These are phyloP conservation scores for Vitis hybrid DNA, from an alignment of 177 flowering plant genomes.

Conservation along the genomic window DNA sequence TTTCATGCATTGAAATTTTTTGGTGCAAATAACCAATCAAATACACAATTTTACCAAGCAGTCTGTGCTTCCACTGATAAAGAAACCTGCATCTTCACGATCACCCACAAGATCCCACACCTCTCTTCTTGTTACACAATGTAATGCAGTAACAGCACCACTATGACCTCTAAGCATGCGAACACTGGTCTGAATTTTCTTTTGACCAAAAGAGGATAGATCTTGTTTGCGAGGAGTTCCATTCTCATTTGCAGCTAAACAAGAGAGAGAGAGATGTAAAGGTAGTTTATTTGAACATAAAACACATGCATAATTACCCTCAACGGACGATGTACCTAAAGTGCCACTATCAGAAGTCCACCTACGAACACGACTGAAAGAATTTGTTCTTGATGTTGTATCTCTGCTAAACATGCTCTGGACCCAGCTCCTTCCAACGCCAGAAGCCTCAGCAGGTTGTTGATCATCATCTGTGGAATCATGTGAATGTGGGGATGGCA, in stretches of 20 bases:
- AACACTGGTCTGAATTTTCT: slow-evolving; percentile 74
- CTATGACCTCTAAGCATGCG: slow-evolving; percentile 88
- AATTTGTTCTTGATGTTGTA: slow-evolving; percentile 57
- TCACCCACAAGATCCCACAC: slow-evolving; percentile 79
- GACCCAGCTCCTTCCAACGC: slow-evolving; percentile 97
- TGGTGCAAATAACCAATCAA: no score
- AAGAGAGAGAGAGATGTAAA: background rate
- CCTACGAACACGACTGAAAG: slow-evolving; percentile 75
- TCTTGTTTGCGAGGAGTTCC: slow-evolving; percentile 67
- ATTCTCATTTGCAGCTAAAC: slow-evolving; percentile 59
- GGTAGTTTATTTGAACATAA: background rate
- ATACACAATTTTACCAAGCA: no score
- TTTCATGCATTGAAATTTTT: no score
- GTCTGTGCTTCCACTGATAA: no score
- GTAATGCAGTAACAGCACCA: slow-evolving; percentile 91
- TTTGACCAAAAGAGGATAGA: slow-evolving; percentile 57
- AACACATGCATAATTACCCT: background rate
- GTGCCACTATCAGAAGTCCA: slow-evolving; percentile 76
- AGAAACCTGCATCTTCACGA: no score
- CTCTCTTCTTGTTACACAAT: slow-evolving; percentile 95
- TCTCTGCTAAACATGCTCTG: slow-evolving; percentile 99
- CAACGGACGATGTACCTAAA: slow-evolving; percentile 37
- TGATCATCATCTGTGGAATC: slow-evolving; percentile 61
- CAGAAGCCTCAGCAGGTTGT: slow-evolving; percentile 94
- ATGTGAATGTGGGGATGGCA: slow-evolving; percentile 79